phyloP scores from a whole-genome alignment of 495 filamentous ascomycete species.

The Jackrogersella minutella region DNA sequence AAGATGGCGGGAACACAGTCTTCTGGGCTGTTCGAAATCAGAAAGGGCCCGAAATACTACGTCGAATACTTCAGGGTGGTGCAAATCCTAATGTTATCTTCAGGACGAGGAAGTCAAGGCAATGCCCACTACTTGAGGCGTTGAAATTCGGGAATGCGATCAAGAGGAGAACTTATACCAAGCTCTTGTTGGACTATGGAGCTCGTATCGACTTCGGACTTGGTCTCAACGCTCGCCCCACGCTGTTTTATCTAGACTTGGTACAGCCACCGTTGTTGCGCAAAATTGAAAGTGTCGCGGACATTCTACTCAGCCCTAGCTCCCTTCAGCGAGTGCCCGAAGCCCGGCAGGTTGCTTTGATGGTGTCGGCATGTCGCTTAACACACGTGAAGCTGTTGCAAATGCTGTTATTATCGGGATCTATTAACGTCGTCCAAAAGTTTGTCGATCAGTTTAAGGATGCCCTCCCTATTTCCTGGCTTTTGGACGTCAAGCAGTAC shows the following conservation, averaged over 20 bases:
- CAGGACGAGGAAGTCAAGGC: neutral
- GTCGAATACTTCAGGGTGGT: neutral
- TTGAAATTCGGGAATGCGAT: neutral
- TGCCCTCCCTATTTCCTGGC: neutral
- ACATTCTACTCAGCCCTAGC: slow-evolving; percentile 1
- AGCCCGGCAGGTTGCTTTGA: neutral
- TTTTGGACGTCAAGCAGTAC: neutral
- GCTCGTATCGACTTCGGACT: slow-evolving; percentile 2
- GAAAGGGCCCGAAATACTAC: slow-evolving; percentile 4
- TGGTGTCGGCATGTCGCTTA: neutral
- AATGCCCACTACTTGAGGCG: slow-evolving; percentile 10
- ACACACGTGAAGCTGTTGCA: slow-evolving; percentile 8
- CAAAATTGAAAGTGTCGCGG: neutral
- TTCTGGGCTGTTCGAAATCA: slow-evolving; percentile 12
- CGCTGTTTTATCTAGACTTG: neutral
- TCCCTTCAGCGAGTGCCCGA: slow-evolving; percentile 1
- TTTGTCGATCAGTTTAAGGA: neutral
- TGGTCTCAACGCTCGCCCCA: neutral
- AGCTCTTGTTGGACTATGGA: slow-evolving; percentile 10
- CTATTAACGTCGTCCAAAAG: neutral
- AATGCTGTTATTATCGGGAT: neutral
- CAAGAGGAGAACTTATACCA: neutral
- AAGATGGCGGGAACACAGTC: slow-evolving; percentile 1
- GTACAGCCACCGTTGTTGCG: neutral
- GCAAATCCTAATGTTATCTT: slow-evolving; percentile 6